phyloP scores from a whole-genome alignment of 805 yeast species.

The Spathaspora passalidarum region DNA sequence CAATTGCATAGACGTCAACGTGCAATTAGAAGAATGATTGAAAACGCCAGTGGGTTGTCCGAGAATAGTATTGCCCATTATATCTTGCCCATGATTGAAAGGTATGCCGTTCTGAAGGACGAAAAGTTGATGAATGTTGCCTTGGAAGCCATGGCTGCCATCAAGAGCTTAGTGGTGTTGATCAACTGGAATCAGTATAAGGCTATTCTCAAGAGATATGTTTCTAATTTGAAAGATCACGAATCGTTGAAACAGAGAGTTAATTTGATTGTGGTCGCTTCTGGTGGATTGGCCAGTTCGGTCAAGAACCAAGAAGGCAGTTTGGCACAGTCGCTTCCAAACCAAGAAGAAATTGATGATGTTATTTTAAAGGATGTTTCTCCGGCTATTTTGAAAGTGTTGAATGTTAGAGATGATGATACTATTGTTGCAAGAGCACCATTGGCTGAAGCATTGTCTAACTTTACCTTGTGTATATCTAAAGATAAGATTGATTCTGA shows the following conservation, averaged over 20 bases:
- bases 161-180: conserved; percentile 54
- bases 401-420: conserved; percentile 71
- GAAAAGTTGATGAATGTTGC: conserved; percentile 56
- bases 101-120: conserved; percentile 62
- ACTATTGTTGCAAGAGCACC: conserved; percentile 74
- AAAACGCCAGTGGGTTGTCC: conserved; percentile 43
- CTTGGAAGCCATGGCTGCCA: conserved; percentile 61
- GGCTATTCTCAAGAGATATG: conserved; percentile 70
- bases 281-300: conserved; percentile 47
- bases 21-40: conserved; percentile 67
- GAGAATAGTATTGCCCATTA: conserved; percentile 70
- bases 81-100: conserved; percentile 81
- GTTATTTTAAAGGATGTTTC: conserved; percentile 55
- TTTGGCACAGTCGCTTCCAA: conserved; percentile 5
- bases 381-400: conserved; percentile 57
- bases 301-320: conserved; percentile 15
- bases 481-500: conserved; percentile 51
- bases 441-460: conserved; percentile 74
- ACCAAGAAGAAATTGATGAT: conserved; percentile 22
- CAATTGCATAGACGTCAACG: conserved; percentile 84
- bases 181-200: conserved; percentile 78
- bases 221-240: conserved; percentile 42
- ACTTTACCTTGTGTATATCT: conserved; percentile 61
- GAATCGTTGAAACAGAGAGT: conserved; percentile 57
- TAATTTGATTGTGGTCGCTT: conserved; percentile 53